Evolutionary conservation across 2,329 filamentous ascomycete species (phyloP), one percentile per base, ranked within the genome.

Genomic region (Cytospora schulzeri): DNA sequence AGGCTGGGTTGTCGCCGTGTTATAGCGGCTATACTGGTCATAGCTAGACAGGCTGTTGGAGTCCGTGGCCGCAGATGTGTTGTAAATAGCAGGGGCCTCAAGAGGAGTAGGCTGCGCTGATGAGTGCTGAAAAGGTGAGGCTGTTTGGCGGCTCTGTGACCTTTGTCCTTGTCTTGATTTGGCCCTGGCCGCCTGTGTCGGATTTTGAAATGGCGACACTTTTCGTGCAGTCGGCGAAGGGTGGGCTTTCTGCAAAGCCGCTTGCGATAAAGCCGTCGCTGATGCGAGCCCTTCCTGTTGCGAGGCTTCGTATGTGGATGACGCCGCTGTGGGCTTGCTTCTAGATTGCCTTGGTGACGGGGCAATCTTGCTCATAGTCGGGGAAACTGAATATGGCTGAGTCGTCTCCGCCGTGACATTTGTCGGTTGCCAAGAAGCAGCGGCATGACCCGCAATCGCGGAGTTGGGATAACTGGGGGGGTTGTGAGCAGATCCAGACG

Each of bases 91-190:
- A 31, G 54, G 66, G 33, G 68, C 62, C 60, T 67, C 24, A 52
- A 31, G n/a, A 64, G 68, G 15, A n/a, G 61, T 35, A 9, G 63
- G 59, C 53, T 60, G 67, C 15, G 60, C 31, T 56, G 57, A 26
- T 26, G 54, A 65, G 24, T 70, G 62, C 57, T 63, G 62, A 24
- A 61, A 56, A 62, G 70, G 31, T 26, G 68, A 60, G 17, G 60
- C 68, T 1, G 75, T 72, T 26, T 75, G 74, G 19, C 69, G 72
- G 6, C 67, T 73, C 60, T 76, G 73, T 1, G 71, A 65, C 51
- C 74, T 73, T n/a, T 76, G 75, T 2, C 73, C 71, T 53, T 77
- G 75, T 59, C 74, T 70, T 15, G 78, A 78, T 63, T 72, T 72
- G 14, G 73, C 69, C 28, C 71, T 70, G 59, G 74, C 60, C 38